Conservation (phyloP, 331 rosid genomes). For the Stylosanthes scabra region DNA sequence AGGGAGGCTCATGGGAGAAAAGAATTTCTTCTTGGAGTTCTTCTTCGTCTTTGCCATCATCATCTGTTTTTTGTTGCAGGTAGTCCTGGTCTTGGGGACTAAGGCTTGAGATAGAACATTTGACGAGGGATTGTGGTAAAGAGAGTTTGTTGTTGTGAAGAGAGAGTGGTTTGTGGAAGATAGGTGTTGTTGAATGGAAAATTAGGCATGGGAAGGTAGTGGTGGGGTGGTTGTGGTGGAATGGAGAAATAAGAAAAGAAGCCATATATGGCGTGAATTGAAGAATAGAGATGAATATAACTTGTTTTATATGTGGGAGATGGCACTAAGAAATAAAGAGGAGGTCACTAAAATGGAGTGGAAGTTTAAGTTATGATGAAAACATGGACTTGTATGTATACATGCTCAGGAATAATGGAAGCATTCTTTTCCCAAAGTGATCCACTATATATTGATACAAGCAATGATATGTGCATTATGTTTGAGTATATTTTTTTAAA, state of each 20-base stretch:
- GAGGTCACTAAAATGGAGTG: not conserved
- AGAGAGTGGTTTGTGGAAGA: not conserved
- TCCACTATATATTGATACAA: too few species aligned
- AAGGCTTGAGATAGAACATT: constrained; percentile 40
- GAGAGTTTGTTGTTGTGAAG: not conserved
- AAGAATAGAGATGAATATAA: not conserved
- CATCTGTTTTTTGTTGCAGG: not conserved
- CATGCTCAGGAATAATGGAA: not conserved
- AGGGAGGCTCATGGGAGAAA: constrained; percentile 23
- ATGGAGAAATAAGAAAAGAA: not conserved
- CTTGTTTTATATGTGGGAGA: not conserved
- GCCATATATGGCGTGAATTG: not conserved
- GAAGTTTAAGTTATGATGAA: not conserved
- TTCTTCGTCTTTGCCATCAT: not conserved
- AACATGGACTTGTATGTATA: not conserved
- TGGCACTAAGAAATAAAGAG: not conserved
- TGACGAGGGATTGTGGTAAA: not conserved
- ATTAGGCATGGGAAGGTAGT: not conserved
- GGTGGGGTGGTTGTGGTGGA: constrained; percentile 14
- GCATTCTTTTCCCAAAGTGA: not conserved
- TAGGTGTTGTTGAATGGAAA: too few species aligned
- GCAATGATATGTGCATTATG: too few species aligned
- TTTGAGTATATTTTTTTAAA: too few species aligned
- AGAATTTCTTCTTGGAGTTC: not conserved
- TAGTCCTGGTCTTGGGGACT: not conserved